Evolutionary conservation across 345 rosid genomes (phyloP).

Genomic region (Gossypium ekmanianum): DNA sequence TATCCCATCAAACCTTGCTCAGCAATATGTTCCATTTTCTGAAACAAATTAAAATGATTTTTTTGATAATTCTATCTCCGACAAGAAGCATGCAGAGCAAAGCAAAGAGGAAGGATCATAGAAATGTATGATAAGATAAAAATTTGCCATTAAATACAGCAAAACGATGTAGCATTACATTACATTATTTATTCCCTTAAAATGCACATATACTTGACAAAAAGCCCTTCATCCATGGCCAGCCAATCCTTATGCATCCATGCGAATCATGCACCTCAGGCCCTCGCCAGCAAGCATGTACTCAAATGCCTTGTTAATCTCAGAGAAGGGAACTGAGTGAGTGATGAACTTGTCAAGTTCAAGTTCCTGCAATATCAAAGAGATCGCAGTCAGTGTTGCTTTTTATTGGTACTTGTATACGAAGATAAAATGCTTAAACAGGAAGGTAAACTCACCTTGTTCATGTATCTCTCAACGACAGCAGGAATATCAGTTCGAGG

Average conservation of each 20-base stretch:
- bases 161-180: too few relatives aligned
- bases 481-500: slow-evolving; percentile 59
- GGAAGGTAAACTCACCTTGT: slow-evolving; percentile 31
- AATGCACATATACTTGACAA: background rate
- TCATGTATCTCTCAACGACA: slow-evolving; percentile 59
- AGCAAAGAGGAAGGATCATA: too few relatives aligned
- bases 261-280: background rate
- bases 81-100: too few relatives aligned
- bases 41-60: too few relatives aligned
- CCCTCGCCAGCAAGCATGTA: background rate
- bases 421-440: background rate
- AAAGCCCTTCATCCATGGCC: background rate
- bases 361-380: background rate
- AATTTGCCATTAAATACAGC: too few relatives aligned
- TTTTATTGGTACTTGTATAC: too few relatives aligned
- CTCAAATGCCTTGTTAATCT: background rate
- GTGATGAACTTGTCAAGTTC: background rate
- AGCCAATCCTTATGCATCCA: background rate
- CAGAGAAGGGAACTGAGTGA: background rate
- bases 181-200: too few relatives aligned
- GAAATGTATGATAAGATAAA: too few relatives aligned
- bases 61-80: too few relatives aligned
- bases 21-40: too few relatives aligned
- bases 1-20: too few relatives aligned
- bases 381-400: background rate